Base-by-base conservation (phyloP, 805 yeast genomes). In the Metahyphopichia silvanorum region DNA sequence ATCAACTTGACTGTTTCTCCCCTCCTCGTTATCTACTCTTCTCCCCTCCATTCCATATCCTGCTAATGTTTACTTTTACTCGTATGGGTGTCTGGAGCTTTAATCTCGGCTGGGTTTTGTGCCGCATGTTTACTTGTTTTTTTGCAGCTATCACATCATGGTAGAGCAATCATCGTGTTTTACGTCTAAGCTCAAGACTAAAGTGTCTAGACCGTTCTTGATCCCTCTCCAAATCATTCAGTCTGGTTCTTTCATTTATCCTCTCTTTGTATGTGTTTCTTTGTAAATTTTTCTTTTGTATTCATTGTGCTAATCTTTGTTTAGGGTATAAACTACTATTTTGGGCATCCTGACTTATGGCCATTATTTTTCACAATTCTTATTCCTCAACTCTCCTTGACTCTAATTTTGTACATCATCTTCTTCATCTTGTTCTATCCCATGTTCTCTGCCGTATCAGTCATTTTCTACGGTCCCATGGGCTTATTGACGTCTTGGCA, bases 381-480 rank as follows among this genome's bases (percentile, higher is more conserved):
- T 6, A 33, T 72, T 2, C 81, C 81, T 0, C 76, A 74, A 37
- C 34, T 70, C 2, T 20, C 63, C 4, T 49, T 76, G 2, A 59
- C 68, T 12, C 28, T 58, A 2, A 40, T 57, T 0, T 63, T 72
- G 1, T 68, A 63, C 24, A 13, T 55, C 5, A 27, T 62, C 4
- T 49, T 68, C 40, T 65, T 62, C 37, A 30, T 62, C 8, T 42
- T 62, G 11, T 43, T 71, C n/a, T 72, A 63, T 39, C 80, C 80
- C 0, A 42, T 66, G 1, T 63, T 68, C 31, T 69, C 74, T 1
- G 48, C 64, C 6, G 29, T 71, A 5, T 63, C 68, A 6, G 43
- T 66, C 18, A 32, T 72, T 16, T 49, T 73, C 30, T 54, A 68
- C 16, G 80, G 81, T 2, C 82, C 82, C 0, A 46, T 69, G 9